Conservation (phyloP, 345 rosid species). For the Hibiscus syriacus region DNA sequence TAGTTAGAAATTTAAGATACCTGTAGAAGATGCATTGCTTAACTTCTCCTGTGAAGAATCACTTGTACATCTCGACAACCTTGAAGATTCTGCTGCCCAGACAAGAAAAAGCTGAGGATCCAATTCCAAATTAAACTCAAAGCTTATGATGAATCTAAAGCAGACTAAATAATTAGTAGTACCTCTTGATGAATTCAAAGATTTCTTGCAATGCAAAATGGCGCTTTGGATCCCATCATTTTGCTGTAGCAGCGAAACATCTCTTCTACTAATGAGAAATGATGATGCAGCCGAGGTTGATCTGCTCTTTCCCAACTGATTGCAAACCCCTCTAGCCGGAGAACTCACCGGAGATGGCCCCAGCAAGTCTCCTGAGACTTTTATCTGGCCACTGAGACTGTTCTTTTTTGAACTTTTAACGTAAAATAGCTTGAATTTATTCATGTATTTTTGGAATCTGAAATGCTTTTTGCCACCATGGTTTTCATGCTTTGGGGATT, state of each 20-base stretch:
- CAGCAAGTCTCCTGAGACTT: conserved; percentile 18
- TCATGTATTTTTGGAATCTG: conserved; percentile 42
- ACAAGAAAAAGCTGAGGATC: too few relatives aligned
- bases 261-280: conserved; percentile 61
- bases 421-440: conserved; percentile 70
- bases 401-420: conserved; percentile 37
- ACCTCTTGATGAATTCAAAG: conserved; percentile 56
- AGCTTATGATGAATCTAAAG: background rate
- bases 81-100: conserved; percentile 28
- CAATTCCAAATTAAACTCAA: background rate
- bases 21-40: conserved; percentile 40
- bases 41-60: conserved; percentile 37
- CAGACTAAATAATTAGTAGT: background rate
- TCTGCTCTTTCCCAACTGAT: conserved; percentile 67
- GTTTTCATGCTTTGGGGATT: conserved; percentile 15
- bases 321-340: conserved; percentile 38
- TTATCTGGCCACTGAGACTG: conserved; percentile 21
- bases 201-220: conserved; percentile 90
- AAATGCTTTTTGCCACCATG: conserved; percentile 27
- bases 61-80: conserved; percentile 35
- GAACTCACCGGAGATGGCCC: conserved; percentile 39
- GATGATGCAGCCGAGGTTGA: conserved; percentile 53
- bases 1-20: conserved; percentile 11
- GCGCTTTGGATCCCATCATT: conserved; percentile 94
- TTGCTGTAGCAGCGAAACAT: conserved; percentile 73